Conservation (phyloP, 495 filamentous ascomycete species). For the Mytilinidion resinicola region DNA sequence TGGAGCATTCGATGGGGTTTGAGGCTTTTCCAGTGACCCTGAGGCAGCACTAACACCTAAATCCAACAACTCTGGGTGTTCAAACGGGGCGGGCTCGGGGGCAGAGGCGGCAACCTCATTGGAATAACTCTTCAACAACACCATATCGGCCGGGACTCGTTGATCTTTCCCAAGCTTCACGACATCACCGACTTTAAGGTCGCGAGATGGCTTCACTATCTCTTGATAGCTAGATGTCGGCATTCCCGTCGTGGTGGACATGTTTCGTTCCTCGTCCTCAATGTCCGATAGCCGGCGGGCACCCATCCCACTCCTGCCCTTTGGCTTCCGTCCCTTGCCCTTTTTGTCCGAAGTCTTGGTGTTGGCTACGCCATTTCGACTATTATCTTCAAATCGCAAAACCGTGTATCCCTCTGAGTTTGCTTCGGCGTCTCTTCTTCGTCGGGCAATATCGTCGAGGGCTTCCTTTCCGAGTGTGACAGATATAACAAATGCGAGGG, state of each 20-base stretch:
- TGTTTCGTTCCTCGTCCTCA: constrained; percentile 37
- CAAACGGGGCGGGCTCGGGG: constrained; percentile 4
- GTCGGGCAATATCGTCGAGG: constrained; percentile 80
- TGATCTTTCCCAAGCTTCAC: constrained; percentile 86
- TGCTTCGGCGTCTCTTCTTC: constrained; percentile 83
- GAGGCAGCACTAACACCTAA: background rate
- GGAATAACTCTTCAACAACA: constrained; percentile 79
- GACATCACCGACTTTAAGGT: constrained; percentile 91
- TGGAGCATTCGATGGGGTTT: background rate
- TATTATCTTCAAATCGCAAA: constrained; percentile 52
- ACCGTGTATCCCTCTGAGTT: constrained; percentile 89
- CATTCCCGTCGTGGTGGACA: constrained; percentile 34
- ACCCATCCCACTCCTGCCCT: constrained; percentile 21
- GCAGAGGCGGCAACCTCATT: constrained; percentile 47
- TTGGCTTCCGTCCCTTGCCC: constrained; percentile 13
- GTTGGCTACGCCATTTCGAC: constrained; percentile 15
- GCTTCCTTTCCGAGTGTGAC: constrained; percentile 96
- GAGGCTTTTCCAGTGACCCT: background rate
- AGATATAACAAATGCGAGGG: constrained; percentile 80
- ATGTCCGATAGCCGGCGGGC: constrained; percentile 38
- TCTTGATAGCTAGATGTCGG: constrained; percentile 51
- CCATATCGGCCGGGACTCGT: constrained; percentile 86
- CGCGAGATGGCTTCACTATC: constrained; percentile 70
- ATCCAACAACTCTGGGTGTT: background rate
- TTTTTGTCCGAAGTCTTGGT: constrained; percentile 22